Base-by-base conservation (phyloP, 306 rosid species). In the Pyrus bretschneideri region DNA sequence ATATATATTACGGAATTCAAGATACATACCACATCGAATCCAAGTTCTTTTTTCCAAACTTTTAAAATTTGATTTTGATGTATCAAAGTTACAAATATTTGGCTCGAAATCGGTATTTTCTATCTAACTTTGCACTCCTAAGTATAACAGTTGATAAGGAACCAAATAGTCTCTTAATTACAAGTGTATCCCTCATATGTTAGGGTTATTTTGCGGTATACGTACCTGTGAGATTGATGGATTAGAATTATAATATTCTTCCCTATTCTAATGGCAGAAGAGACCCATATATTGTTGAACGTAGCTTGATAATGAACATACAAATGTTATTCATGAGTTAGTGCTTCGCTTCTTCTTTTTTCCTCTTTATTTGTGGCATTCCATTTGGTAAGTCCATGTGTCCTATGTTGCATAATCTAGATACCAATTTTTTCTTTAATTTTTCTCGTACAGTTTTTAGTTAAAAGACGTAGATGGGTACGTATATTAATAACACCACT, bases 371-470 rank as follows among this genome's bases (percentile, higher is more conserved):
- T 63, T 63, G 5, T 15, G 30, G 14, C 78, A 55, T 33, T 64
- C 49, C 7, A 75, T 49, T 65, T 64, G 71, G 78, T 3, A 17
- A 75, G 51, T 64, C 71, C 71, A 64, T 63, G 71, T 61, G 60
- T n/a, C 35, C 19, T 3, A n/a, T 44, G 70, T 45, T 74, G 31
- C 35, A 8, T 30, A 25, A 40, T 5, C 69, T 18, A 31, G 22
- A 31, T 64, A 11, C 69, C n/a, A 31, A 31, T 64, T 40, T 44
- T 23, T 9, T 9, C 9, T 18, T 44, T 61, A 3, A 7, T 30
- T 13, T 42, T 6, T 44, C 21, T 17, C 58, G 14, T 35, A 57
- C 15, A 38, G 25, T 38, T 4, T 15, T 1, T 12, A 17, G 5
- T 1, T 22, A 12, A 30, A 10, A 6, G 45, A 29, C 3, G 22